Conservation (phyloP, 148 eudicot genomes). For the Selenicereus undatus region DNA sequence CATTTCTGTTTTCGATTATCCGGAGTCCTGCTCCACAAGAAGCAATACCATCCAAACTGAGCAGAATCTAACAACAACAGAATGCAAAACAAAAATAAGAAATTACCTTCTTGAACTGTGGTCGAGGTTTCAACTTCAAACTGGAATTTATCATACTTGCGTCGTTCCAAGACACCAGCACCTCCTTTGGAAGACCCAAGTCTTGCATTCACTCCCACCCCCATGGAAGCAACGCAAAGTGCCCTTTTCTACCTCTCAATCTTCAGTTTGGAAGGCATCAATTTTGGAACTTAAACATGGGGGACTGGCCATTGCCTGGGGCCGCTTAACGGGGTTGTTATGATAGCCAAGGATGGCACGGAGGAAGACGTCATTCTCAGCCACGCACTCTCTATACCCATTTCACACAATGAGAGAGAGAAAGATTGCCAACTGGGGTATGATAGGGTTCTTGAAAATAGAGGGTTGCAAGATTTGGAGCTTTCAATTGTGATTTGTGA, state of each 20-base stretch:
- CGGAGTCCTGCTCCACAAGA: background rate
- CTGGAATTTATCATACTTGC: constrained; percentile 39
- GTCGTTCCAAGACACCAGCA: constrained; percentile 37
- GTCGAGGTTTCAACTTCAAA: constrained; percentile 42
- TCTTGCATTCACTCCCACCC: constrained; percentile 19
- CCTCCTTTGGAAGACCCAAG: constrained; percentile 37
- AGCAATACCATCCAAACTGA: background rate
- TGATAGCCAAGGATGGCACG: constrained; percentile 11
- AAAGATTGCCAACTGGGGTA: background rate
- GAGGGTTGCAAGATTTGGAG: background rate
- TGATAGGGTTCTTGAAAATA: background rate
- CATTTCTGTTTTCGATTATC: background rate
- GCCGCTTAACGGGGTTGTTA: background rate
- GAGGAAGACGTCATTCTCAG: constrained; percentile 18
- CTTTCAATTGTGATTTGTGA: background rate
- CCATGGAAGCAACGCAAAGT: constrained; percentile 20
- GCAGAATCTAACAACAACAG: background rate
- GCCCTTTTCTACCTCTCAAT: background rate
- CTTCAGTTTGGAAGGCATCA: background rate
- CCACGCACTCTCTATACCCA: background rate
- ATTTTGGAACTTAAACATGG: constrained; percentile 10
- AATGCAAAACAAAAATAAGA: background rate
- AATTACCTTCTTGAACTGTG: constrained; percentile 35
- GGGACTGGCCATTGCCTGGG: background rate
- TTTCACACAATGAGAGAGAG: background rate